Conservation (phyloP, 208 protist genomes). For the Acanthamoeba culbertsoni region DNA sequence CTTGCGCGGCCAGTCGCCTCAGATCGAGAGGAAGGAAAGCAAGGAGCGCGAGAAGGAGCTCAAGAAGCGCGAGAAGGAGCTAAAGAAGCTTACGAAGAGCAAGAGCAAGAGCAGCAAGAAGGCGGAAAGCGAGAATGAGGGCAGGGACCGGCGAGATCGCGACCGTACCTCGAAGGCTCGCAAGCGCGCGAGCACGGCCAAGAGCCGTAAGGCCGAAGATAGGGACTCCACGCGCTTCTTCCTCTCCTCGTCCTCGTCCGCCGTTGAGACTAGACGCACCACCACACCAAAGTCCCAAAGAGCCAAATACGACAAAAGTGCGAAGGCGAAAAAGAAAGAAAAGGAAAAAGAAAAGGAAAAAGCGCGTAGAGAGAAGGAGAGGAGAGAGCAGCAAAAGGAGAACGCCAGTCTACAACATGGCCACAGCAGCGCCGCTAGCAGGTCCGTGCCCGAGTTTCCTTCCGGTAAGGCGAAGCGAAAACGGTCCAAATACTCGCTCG, state of each 20-base stretch:
- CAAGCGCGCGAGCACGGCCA: constrained; percentile 12
- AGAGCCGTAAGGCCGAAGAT: not conserved
- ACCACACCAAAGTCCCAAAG: not conserved
- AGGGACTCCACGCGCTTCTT: not conserved
- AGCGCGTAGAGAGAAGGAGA: not conserved
- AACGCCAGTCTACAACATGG: not conserved
- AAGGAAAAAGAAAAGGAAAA: not conserved
- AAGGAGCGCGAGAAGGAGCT: not conserved
- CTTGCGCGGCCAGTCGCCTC: not conserved
- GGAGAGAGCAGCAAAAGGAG: not conserved
- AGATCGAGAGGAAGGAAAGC: not conserved
- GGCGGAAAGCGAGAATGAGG: not conserved
- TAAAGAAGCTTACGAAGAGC: not conserved
- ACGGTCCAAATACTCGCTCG: constrained; percentile 30
- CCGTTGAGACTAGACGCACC: not conserved
- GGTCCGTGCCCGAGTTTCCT: not conserved
- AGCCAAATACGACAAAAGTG: not conserved
- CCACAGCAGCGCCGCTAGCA: not conserved
- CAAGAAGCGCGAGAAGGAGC: not conserved
- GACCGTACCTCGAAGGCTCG: not conserved
- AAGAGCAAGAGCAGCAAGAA: too few relatives aligned
- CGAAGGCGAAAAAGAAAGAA: not conserved
- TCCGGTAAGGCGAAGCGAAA: not conserved
- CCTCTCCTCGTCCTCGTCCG: not conserved
- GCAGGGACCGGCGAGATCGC: not conserved